A percentile compares a stretch with the other conserved stretches of the same genome.
Evolutionary conservation across 148 eudicot genomes (phyloP).

Genomic region (Hydrangea macrophylla): DNA sequence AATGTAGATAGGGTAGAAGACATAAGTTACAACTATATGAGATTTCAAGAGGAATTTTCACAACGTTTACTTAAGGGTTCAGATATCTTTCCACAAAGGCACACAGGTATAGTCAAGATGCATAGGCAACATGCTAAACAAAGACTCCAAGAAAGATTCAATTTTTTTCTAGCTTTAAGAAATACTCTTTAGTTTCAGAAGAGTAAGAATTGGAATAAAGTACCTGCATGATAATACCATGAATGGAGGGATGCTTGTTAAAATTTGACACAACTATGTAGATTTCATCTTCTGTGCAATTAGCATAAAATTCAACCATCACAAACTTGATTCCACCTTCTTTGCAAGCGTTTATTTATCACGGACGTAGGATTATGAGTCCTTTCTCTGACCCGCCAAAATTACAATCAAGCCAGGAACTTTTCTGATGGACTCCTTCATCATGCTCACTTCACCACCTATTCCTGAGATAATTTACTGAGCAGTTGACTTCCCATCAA

Average conservation of each 20-base stretch:
- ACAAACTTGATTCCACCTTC: conserved; percentile 62
- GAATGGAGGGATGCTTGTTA: conserved; percentile 58
- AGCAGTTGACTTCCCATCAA: conserved; percentile 75
- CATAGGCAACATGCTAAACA: not conserved
- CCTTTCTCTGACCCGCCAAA: conserved; percentile 66
- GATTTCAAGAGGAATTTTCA: not conserved
- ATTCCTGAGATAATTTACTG: conserved; percentile 51
- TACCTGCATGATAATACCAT: conserved; percentile 72
- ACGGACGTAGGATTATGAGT: conserved; percentile 65
- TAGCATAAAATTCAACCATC: conserved; percentile 44
- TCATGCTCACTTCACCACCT: conserved; percentile 52
- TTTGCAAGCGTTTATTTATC: conserved; percentile 70
- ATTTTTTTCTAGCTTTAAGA: not conserved
- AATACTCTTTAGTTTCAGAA: not conserved
- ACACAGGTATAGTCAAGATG: no score
- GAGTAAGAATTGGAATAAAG: not conserved
- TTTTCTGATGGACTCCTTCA: conserved; percentile 56
- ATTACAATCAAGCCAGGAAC: conserved; percentile 82
- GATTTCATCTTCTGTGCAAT: conserved; percentile 59
- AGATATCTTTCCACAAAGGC: not conserved
- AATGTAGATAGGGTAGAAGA: not conserved
- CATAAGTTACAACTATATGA: not conserved
- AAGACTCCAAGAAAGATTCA: conserved; percentile 10
- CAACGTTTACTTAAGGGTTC: no score
- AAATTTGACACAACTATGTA: conserved; percentile 38